Evolutionary conservation across 352 stramenopile species (phyloP), one percentile per base, ranked within the genome.

Genomic region (Nothophytophthora sp.): DNA sequence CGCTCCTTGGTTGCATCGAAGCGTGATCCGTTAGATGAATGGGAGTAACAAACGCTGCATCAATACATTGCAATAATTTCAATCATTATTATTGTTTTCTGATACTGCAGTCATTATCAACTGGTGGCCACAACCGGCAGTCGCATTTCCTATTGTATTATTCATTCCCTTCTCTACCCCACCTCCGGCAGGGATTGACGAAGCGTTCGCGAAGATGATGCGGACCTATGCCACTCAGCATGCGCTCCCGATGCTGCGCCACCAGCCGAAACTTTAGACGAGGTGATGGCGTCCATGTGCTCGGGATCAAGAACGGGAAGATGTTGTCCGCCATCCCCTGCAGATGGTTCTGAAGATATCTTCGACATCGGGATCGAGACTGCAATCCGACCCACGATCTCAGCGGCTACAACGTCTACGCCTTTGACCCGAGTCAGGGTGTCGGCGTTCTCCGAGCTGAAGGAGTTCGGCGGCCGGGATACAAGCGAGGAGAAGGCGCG

Each of bases 401-500:
- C 50, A 2, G 27, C 40, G 0, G 37, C 15, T 0, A 20, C 10
- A 2, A 16, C n/a, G 2, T 18, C n/a, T 1, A n/a, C 35, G 0
- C 15, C 27, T 1, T 11, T 37, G 18, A 42, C 33, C 4, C 27
- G 54, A 3, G 37, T 62, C 1, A 16, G 40, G 1, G 16, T 56
- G 2, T 62, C 54, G 0, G 45, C 39, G 20, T 55, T 42, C 0
- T 62, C 45, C 0, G 45, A 56, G 13, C n/a, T 62, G 4, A 56
- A 52, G 16, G 30, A 48, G 32, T 62, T 56, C 33, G 6, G 38
- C 9, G 54, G 44, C 2, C 39, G 25, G 0, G 54, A 63, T 19
- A 4, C 37, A 3, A 43, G 41, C 5, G 54, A 62, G n/a, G 45
- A 56, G 33, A 63, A 63, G n/a, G 45, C 54, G 0, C 7, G 46